Base-by-base conservation (phyloP, 2,329 filamentous ascomycete genomes). In the Colletotrichum eleusines region DNA sequence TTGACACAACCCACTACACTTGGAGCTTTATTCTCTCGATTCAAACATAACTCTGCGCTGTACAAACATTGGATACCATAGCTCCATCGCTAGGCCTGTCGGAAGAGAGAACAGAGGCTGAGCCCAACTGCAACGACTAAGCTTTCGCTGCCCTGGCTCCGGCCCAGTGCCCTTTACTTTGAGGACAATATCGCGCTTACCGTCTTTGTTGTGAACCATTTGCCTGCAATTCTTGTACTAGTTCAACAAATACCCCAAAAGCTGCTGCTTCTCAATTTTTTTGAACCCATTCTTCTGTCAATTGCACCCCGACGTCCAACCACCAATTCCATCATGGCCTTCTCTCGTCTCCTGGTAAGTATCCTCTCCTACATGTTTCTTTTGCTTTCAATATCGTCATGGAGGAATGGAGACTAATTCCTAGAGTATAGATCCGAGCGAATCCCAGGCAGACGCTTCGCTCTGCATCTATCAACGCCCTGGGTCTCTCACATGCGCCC, bases 311-410 rank as follows among this genome's bases (percentile, higher is more conserved):
- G 35, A 23, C 44, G 1, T 23, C 23, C 23, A 33, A 18, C 48
- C 23, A 33, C 35, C 38, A 35, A 58, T 38, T 35, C 16, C 4
- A 59, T 38, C 40, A 71, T 63, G 64, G 48, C 53, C 28, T 53
- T 68, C 51, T 63, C 64, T 14, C 53, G 64, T 46, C 35, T 69
- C 23, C 12, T 71, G 53, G 69, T 63, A 68, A 68, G 69, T 20
- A 40, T 20, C 8, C 33, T 38, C 18, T 50, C 23, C 35, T 46
- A 33, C 20, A 16, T 33, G 7, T 28, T 3, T 33, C 4, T n/a
- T 5, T 6, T 40, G 26, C 8, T 9, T 38, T 18, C 23, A 20
- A 50, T 3, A 18, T 2, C 12, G 11, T 42, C 31, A 20, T 18
- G 8, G 16, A 28, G 12, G 12, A 44, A 44, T 18, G 4, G 12